Conservation (phyloP, 352 stramenopile species). For the Pythium monospermum region DNA sequence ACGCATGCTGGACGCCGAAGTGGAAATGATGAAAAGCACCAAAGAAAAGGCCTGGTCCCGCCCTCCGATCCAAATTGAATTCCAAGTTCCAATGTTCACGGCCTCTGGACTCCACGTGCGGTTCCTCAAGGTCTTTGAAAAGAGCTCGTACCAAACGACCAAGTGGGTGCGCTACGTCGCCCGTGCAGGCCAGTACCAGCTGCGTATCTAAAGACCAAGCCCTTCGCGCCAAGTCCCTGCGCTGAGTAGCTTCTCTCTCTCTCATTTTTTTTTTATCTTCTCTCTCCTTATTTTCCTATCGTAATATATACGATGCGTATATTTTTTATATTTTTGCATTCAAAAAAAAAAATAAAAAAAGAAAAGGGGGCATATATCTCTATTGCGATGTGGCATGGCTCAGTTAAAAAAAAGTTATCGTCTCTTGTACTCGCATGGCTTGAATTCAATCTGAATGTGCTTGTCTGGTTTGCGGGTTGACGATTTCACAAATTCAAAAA, state of each 20-base stretch:
- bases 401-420: slow-evolving; percentile 36
- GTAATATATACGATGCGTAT: not conserved
- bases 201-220: slow-evolving; percentile 92
- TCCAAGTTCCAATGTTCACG: slow-evolving; percentile 98
- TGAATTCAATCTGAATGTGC: slow-evolving; percentile 58
- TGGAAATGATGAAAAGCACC: slow-evolving; percentile 96
- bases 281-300: too few relatives aligned
- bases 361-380: too few relatives aligned
- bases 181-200: slow-evolving; percentile 96
- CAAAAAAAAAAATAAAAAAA: too few relatives aligned
- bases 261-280: too few relatives aligned
- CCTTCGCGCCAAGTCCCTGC: too few relatives aligned
- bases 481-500: slow-evolving; percentile 79
- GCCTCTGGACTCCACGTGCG: slow-evolving; percentile 96
- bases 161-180: slow-evolving; percentile 99
- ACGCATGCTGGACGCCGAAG: slow-evolving; percentile 92
- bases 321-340: not conserved
- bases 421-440: slow-evolving; percentile 84
- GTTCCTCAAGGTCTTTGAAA: slow-evolving; percentile 99
- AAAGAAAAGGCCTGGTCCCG: slow-evolving; percentile 95
- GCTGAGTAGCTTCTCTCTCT: too few relatives aligned
- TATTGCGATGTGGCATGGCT: too few relatives aligned
- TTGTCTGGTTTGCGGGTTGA: slow-evolving; percentile 41
- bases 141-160: slow-evolving; percentile 96
- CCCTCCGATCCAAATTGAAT: slow-evolving; percentile 97